Evolutionary conservation across 2,329 filamentous ascomycete species (phyloP).

Genomic region (Scytalidium lignicola): DNA sequence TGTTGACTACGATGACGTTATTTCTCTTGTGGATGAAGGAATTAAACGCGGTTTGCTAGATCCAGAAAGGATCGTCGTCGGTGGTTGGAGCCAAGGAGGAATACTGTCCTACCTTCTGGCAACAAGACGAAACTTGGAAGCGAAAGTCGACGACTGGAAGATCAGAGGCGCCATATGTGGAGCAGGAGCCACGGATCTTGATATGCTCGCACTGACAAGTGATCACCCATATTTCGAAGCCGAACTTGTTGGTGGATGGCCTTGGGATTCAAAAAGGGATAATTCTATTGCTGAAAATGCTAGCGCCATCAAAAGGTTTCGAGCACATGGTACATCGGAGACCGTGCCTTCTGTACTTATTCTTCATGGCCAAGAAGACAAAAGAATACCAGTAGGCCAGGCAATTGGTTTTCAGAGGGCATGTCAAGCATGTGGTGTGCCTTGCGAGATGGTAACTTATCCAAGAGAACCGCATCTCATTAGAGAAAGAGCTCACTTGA

Average conservation of each 20-base stretch:
- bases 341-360: slow-evolving; percentile 29
- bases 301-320: slow-evolving; percentile 18
- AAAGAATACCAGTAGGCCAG: slow-evolving; percentile 29
- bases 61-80: slow-evolving; percentile 27
- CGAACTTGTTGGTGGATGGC: slow-evolving; percentile 20
- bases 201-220: slow-evolving; percentile 30
- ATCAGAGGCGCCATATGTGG: slow-evolving; percentile 32
- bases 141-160: slow-evolving; percentile 28
- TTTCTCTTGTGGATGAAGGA: slow-evolving; percentile 29
- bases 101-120: slow-evolving; percentile 32
- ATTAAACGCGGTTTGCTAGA: slow-evolving; percentile 29
- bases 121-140: slow-evolving; percentile 28
- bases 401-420: slow-evolving; percentile 28
- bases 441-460: slow-evolving; percentile 30
- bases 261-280: slow-evolving; percentile 21
- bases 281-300: background rate
- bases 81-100: slow-evolving; percentile 35
- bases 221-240: slow-evolving; percentile 24
- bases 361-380: slow-evolving; percentile 30
- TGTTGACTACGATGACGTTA: slow-evolving; percentile 33
- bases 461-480: slow-evolving; percentile 28
- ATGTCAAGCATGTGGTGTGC: slow-evolving; percentile 20
- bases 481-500: slow-evolving; percentile 22
- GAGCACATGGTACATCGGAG: slow-evolving; percentile 19
- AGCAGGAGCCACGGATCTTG: slow-evolving; percentile 32